Conservation (phyloP, 1,139 yeast species). For the Pneumocystis sp. region DNA sequence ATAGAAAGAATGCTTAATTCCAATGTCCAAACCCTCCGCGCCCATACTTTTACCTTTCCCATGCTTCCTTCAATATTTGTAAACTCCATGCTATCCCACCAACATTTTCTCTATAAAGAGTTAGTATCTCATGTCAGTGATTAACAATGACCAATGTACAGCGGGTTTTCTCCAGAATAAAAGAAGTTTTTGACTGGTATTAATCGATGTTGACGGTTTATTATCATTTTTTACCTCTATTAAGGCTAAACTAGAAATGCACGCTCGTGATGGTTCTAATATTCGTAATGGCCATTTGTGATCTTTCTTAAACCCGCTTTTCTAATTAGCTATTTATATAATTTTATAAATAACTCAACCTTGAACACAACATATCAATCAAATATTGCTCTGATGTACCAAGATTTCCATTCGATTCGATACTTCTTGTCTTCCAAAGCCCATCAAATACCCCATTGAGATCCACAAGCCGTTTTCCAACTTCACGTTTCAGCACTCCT, state of each 20-base stretch:
- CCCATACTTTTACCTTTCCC: constrained; percentile 41
- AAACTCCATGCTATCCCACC: constrained; percentile 76
- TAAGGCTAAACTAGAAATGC: constrained; percentile 68
- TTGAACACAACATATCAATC: constrained; percentile 79
- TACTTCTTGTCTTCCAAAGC: constrained; percentile 17
- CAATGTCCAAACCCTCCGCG: constrained; percentile 73
- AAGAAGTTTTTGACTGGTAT: constrained; percentile 56
- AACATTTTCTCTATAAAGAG: constrained; percentile 52
- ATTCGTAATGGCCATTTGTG: constrained; percentile 82
- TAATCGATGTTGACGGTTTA: constrained; percentile 16
- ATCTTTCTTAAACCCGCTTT: constrained; percentile 56
- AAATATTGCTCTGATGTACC: constrained; percentile 94
- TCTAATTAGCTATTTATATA: background rate
- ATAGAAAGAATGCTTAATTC: constrained; percentile 34
- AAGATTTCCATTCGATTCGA: constrained; percentile 6
- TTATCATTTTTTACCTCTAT: constrained; percentile 35
- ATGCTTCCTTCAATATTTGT: constrained; percentile 15
- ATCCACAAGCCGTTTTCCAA: constrained; percentile 41
- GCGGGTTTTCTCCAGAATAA: constrained; percentile 98
- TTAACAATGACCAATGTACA: background rate
- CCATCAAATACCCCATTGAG: constrained; percentile 64
- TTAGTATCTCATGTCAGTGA: background rate
- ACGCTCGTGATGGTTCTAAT: constrained; percentile 73
- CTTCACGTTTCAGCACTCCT: background rate
- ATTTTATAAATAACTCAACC: background rate